A percentile compares a stretch with the other conserved stretches of the same genome.
These are phyloP conservation scores for Nissolia schottii DNA, from an alignment of 306 rosid species.

Conservation along the genomic window DNA sequence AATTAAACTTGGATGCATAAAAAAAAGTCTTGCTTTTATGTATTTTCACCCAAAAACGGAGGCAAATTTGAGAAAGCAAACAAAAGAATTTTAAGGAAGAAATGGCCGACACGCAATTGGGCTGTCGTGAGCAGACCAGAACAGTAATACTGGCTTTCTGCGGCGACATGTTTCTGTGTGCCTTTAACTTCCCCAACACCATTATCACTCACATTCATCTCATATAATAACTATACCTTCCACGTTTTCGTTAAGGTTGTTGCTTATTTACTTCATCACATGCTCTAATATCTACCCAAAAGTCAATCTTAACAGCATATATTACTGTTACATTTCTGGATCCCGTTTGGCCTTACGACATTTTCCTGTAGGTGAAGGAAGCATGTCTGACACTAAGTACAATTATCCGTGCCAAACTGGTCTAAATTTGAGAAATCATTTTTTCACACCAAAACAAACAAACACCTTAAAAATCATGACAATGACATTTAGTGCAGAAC, in stretches of 20 bases:
- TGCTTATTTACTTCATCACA: neutral
- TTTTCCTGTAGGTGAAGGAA: neutral
- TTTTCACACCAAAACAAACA: no score
- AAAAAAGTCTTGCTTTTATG: neutral
- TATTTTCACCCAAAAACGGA: neutral
- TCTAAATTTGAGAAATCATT: no score
- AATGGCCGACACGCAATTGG: slow-evolving; percentile 43
- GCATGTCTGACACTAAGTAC: no score
- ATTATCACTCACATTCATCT: slow-evolving; percentile 19
- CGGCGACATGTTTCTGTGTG: slow-evolving; percentile 35
- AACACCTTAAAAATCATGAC: no score
- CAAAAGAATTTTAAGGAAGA: neutral
- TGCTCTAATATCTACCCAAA: neutral
- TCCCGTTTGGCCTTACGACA: neutral
- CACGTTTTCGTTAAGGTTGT: neutral
- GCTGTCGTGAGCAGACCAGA: slow-evolving; percentile 33
- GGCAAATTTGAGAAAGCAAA: neutral
- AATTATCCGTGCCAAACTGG: no score
- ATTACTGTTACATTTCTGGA: neutral
- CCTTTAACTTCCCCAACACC: slow-evolving; percentile 42
- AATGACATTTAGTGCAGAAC: no score
- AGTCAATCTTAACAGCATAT: neutral
- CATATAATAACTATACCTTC: neutral
- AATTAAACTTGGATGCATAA: no score
- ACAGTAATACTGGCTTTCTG: slow-evolving; percentile 39